Conservation (phyloP, 2,329 filamentous ascomycete species). For the Delphinella strobiligena region DNA sequence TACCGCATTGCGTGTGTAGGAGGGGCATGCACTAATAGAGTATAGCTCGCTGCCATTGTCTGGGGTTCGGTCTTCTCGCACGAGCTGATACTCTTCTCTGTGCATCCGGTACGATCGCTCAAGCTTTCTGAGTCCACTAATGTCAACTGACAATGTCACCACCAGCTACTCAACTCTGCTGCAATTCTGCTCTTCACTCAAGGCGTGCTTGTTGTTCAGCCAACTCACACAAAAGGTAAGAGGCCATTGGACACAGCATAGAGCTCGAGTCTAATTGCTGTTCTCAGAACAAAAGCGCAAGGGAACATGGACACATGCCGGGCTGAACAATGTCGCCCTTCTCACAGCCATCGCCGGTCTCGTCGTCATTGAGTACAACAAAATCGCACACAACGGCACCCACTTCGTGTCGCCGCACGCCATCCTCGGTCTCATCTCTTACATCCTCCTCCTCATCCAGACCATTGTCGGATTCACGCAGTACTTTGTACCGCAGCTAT, state of each 20-base stretch:
- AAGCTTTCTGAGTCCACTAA: not conserved
- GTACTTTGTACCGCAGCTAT: slow-evolving; percentile 62
- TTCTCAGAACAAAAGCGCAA: slow-evolving; percentile 53
- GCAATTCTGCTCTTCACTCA: slow-evolving; percentile 67
- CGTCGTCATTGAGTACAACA: slow-evolving; percentile 71
- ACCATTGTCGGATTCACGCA: slow-evolving; percentile 70
- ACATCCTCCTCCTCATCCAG: slow-evolving; percentile 59
- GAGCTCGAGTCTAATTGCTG: too few relatives aligned
- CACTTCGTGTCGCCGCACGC: slow-evolving; percentile 77
- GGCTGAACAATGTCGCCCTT: slow-evolving; percentile 55
- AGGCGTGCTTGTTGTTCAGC: slow-evolving; percentile 75
- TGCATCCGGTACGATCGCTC: slow-evolving; percentile 61
- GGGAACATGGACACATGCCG: slow-evolving; percentile 54
- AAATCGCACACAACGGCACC: slow-evolving; percentile 50
- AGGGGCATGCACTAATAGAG: slow-evolving; percentile 10
- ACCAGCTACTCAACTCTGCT: slow-evolving; percentile 43
- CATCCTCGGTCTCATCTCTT: slow-evolving; percentile 67
- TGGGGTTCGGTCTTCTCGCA: slow-evolving; percentile 66
- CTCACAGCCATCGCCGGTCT: slow-evolving; percentile 52
- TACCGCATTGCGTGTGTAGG: not conserved
- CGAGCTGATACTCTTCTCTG: slow-evolving; percentile 69
- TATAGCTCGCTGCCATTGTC: slow-evolving; percentile 56
- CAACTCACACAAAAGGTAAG: slow-evolving; percentile 53
- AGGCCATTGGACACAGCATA: too few relatives aligned
- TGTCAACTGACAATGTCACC: slow-evolving; percentile 1